Conservation (phyloP, 148 eudicot species). For the Chenopodium suecicum region DNA sequence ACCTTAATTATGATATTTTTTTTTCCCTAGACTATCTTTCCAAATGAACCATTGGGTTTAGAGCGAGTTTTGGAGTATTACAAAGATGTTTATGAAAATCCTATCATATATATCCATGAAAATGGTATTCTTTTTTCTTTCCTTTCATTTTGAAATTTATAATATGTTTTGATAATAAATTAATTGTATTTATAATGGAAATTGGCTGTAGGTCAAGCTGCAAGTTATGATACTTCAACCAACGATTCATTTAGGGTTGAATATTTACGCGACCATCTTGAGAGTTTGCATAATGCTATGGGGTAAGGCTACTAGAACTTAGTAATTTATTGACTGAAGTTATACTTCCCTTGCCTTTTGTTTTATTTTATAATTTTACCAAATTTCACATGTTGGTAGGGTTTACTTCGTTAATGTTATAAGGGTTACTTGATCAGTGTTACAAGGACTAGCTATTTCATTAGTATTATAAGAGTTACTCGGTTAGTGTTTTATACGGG, state of each 20-base stretch:
- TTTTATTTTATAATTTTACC: too few species aligned
- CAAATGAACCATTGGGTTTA: constrained; percentile 36
- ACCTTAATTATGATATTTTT: neutral
- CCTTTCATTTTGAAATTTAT: neutral
- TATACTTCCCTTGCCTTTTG: too few species aligned
- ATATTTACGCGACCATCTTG: constrained; percentile 42
- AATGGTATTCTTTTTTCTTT: constrained; percentile 41
- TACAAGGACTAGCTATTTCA: too few species aligned
- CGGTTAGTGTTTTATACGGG: too few species aligned
- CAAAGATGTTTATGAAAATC: constrained; percentile 48
- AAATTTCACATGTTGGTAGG: too few species aligned
- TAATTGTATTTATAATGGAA: neutral
- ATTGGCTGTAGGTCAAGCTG: constrained; percentile 35
- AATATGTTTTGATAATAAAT: neutral
- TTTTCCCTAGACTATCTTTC: constrained; percentile 4
- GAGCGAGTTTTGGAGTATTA: constrained; percentile 36
- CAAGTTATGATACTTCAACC: constrained; percentile 15
- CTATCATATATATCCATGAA: constrained; percentile 51
- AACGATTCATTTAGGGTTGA: constrained; percentile 46
- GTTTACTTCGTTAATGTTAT: too few species aligned
- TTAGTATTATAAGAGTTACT: too few species aligned
- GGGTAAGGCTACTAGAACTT: constrained; percentile 30
- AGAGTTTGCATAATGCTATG: constrained; percentile 46
- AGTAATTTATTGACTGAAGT: too few species aligned
- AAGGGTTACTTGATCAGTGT: too few species aligned